phyloP scores from a whole-genome alignment of 2,329 filamentous ascomycete genomes.

The Botryotinia globosa region DNA sequence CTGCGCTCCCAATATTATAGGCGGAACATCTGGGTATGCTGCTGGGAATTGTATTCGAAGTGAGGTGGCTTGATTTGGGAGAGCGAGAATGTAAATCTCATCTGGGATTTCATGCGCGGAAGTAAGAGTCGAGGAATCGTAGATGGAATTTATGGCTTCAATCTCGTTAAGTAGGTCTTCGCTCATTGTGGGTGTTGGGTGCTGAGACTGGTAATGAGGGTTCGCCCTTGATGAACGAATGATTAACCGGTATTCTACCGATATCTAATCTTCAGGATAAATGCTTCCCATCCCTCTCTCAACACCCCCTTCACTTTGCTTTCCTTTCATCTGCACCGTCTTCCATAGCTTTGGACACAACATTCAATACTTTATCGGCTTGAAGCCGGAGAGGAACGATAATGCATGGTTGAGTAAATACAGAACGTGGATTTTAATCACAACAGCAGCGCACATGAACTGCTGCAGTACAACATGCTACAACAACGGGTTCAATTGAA shows the following conservation, averaged over 20 bases:
- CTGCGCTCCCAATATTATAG: slow-evolving; percentile 73
- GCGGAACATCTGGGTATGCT: slow-evolving; percentile 72
- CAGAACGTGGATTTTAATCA: slow-evolving; percentile 8
- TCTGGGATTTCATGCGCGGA: slow-evolving; percentile 40
- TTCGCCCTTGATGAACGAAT: neutral
- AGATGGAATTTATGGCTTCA: slow-evolving; percentile 82
- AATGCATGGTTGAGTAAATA: neutral
- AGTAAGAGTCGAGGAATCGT: slow-evolving; percentile 63
- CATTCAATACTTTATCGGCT: neutral
- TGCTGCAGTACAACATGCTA: neutral
- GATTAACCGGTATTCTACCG: neutral
- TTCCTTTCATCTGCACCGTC: neutral
- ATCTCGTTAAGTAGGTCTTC: slow-evolving; percentile 65
- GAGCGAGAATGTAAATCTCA: slow-evolving; percentile 57
- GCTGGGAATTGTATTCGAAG: slow-evolving; percentile 66
- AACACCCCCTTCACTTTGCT: neutral
- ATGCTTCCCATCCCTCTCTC: neutral
- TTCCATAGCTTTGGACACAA: neutral
- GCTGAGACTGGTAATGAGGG: neutral
- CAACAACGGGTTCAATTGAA: neutral
- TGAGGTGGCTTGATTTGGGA: slow-evolving; percentile 58
- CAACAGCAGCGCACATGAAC: slow-evolving; percentile 3
- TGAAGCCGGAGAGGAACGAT: neutral
- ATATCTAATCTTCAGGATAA: neutral
- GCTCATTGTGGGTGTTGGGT: slow-evolving; percentile 29